Conservation (phyloP, 1,284 basidiomycete genomes). For the Puccinia sorghi region DNA sequence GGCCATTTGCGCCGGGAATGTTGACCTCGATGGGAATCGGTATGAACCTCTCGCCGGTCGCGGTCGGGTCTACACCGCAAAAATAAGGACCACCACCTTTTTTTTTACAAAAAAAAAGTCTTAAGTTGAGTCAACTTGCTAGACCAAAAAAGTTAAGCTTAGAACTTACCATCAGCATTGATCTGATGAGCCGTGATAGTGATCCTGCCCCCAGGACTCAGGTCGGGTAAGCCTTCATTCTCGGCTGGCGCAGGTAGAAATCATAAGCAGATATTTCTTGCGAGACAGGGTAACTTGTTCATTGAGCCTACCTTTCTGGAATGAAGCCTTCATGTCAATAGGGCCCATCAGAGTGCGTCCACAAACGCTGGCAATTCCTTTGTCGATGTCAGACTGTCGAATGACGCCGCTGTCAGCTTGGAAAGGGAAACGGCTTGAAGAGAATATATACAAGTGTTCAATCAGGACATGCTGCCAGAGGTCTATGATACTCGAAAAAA, state of each 20-base stretch:
- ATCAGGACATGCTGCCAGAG: too few relatives aligned
- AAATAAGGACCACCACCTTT: constrained; percentile 38
- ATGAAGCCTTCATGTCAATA: constrained; percentile 22
- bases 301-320: constrained; percentile 25
- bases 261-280: background rate
- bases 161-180: constrained; percentile 43
- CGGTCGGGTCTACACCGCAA: constrained; percentile 34
- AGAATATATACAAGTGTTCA: too few relatives aligned
- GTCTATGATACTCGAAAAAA: background rate
- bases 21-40: constrained; percentile 30
- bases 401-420: constrained; percentile 44
- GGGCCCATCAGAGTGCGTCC: constrained; percentile 46
- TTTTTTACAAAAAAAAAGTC: background rate
- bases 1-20: constrained; percentile 33
- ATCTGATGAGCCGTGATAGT: constrained; percentile 43
- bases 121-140: too few relatives aligned
- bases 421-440: constrained; percentile 31
- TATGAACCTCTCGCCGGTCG: constrained; percentile 43
- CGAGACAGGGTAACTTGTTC: background rate
- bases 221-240: constrained; percentile 39
- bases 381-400: constrained; percentile 36
- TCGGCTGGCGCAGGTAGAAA: constrained; percentile 8
- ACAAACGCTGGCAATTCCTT: constrained; percentile 37
- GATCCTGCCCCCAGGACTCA: constrained; percentile 33
- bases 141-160: background rate